Conservation (phyloP, 2,329 filamentous ascomycete species). For the Stachybotrys chartarum region DNA sequence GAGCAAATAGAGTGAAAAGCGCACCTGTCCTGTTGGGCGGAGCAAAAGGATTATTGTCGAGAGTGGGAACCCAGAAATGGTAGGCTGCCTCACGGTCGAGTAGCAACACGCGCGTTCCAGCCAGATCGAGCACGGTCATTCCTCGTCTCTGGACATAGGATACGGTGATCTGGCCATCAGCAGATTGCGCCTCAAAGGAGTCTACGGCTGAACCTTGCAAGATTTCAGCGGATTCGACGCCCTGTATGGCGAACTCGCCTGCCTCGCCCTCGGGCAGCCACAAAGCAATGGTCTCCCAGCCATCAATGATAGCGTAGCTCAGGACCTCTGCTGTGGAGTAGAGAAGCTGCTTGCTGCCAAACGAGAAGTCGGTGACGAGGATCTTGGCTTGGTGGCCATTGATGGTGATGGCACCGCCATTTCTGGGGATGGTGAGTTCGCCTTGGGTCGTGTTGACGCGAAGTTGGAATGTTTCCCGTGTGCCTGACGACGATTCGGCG, state of each 20-base stretch:
- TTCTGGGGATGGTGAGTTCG: constrained; percentile 44
- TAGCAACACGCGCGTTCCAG: constrained; percentile 40
- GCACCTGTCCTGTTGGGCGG: constrained; percentile 36
- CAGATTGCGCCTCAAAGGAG: constrained; percentile 31
- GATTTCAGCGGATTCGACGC: constrained; percentile 11
- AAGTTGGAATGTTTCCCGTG: constrained; percentile 45
- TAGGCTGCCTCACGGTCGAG: constrained; percentile 48
- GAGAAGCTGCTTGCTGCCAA: constrained; percentile 42
- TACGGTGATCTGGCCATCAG: constrained; percentile 31
- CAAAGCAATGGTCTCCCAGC: constrained; percentile 38
- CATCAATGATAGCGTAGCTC: constrained; percentile 41
- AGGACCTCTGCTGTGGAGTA: constrained; percentile 51
- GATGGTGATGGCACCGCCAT: constrained; percentile 39
- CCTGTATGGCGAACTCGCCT: constrained; percentile 45
- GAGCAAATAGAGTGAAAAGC: not conserved
- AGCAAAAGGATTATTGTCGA: constrained; percentile 38
- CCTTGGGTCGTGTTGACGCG: constrained; percentile 49
- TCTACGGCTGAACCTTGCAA: constrained; percentile 25
- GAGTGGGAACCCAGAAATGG: constrained; percentile 46
- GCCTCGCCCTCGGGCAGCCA: constrained; percentile 48
- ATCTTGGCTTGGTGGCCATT: constrained; percentile 58
- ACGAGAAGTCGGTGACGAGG: constrained; percentile 50
- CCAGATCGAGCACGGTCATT: constrained; percentile 36
- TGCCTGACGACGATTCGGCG: constrained; percentile 40
- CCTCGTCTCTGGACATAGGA: constrained; percentile 43